These are phyloP conservation scores for Flaveria sonorensis DNA, from an alignment of 129 eudicot species.

Conservation along the genomic window DNA sequence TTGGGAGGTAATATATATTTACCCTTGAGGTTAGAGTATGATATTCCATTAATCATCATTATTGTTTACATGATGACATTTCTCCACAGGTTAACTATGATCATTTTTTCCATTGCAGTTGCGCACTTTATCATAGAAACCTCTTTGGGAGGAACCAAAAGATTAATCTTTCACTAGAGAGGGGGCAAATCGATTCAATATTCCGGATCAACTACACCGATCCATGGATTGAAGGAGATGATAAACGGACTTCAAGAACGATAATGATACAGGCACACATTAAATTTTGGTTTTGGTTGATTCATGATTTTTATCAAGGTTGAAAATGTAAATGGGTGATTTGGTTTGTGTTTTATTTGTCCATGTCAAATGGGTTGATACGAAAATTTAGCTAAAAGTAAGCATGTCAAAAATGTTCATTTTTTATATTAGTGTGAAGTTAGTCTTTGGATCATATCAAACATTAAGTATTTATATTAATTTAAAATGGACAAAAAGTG, in stretches of 20 bases:
- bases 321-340: neutral
- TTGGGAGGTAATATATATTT: constrained; percentile 70
- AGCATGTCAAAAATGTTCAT: neutral
- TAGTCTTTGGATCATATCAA: neutral
- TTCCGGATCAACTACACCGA: constrained; percentile 89
- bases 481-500: neutral
- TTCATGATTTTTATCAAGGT: neutral
- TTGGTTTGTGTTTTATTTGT: neutral
- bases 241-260: constrained; percentile 89
- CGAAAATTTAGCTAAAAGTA: neutral
- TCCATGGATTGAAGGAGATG: constrained; percentile 99
- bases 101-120: constrained; percentile 46
- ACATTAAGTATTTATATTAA: neutral
- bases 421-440: neutral
- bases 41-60: constrained; percentile 1
- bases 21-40: neutral
- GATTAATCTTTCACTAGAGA: constrained; percentile 79
- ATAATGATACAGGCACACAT: constrained; percentile 82
- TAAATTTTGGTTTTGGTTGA: neutral
- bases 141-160: constrained; percentile 98
- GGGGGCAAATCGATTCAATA: constrained; percentile 91
- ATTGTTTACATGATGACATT: neutral
- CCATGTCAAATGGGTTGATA: neutral
- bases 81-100: neutral
- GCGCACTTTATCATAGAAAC: constrained; percentile 84